Evolutionary conservation across 257 asterid species (phyloP).

Genomic region (Agastache rugosa): DNA sequence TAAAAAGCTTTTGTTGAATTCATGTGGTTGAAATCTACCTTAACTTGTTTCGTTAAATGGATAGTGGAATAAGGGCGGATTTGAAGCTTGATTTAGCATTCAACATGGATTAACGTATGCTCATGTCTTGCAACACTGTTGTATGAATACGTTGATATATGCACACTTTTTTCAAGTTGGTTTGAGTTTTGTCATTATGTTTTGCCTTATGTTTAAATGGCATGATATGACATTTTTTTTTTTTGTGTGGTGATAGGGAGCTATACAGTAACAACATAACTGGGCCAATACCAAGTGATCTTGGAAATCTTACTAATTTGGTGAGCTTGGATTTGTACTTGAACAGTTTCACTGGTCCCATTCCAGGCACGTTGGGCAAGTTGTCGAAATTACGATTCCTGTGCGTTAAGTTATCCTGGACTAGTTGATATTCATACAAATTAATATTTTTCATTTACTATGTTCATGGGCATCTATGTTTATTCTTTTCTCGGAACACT

Average conservation of each 20-base stretch:
- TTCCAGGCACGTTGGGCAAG: slow-evolving; percentile 89
- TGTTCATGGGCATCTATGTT: neutral
- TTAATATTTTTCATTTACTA: neutral
- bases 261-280: slow-evolving; percentile 91
- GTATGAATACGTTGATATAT: too few species aligned
- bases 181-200: neutral
- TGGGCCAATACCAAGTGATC: slow-evolving; percentile 83
- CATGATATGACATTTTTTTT: neutral
- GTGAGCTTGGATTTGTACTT: slow-evolving; percentile 99
- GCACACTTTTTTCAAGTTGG: neutral
- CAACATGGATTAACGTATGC: neutral
- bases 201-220: slow-evolving; percentile 26
- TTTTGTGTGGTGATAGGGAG: slow-evolving; percentile 64
- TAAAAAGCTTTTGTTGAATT: neutral
- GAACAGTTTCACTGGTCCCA: slow-evolving; percentile 86
- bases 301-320: slow-evolving; percentile 95
- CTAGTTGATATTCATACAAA: slow-evolving; percentile 25
- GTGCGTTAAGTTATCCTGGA: slow-evolving; percentile 58
- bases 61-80: neutral
- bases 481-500: slow-evolving; percentile 10
- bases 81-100: neutral
- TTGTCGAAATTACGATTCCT: slow-evolving; percentile 88
- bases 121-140: slow-evolving; percentile 10
- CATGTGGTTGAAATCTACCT: neutral
- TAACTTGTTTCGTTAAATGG: neutral